Evolutionary conservation across 257 asterid species (phyloP), one percentile per base, ranked within the genome.

Genomic region (Fraxinus pennsylvanica): DNA sequence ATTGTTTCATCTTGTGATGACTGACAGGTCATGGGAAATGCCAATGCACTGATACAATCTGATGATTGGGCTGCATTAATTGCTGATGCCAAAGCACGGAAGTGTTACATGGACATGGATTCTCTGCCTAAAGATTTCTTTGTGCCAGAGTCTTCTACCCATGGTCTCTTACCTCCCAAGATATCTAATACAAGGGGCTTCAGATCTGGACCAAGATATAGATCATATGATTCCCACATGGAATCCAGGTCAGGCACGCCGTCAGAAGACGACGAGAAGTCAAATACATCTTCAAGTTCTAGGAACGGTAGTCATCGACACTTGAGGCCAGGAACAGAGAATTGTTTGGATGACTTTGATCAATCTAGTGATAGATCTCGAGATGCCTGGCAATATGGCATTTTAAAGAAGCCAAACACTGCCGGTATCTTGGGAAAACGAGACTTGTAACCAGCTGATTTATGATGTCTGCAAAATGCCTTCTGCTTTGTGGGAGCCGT

Each of bases 41-140:
- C 99, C 27, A 91, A 67, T 77, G 88, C 98, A 0, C 83, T 96
- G 85, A 85, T 88, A 72, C 87, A 92, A 75, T 92, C 97, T 39
- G 99, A 96, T 6, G 99, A 96, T 84, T 96, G 99, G 99, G 97
- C 94, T 81, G 92, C 97, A 67, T 73, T 96, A 73, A 84, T 96
- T 66, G 83, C 86, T n/a, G 98, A 96, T 87, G 93, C 99, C 75
- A 96, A 86, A 86, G 78, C 86, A 73, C 90, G 99, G 75, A 91
- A 77, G 50, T 93, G 98, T 84, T 96, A 92, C 87, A 85, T 93
- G 86, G 95, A 90, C 82, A 93, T 93, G 97, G 97, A 93, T 74
- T 83, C 97, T 77, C 82, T 96, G 80, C 99, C 99, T 29, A 93
- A 93, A 80, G 98, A 96, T 68, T 91, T 93, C 77, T 74, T 89